Percentiles rank a stretch among this genome's conserved stretches.
Conservation (phyloP, 495 filamentous ascomycete species). For the Platismatia glauca region DNA sequence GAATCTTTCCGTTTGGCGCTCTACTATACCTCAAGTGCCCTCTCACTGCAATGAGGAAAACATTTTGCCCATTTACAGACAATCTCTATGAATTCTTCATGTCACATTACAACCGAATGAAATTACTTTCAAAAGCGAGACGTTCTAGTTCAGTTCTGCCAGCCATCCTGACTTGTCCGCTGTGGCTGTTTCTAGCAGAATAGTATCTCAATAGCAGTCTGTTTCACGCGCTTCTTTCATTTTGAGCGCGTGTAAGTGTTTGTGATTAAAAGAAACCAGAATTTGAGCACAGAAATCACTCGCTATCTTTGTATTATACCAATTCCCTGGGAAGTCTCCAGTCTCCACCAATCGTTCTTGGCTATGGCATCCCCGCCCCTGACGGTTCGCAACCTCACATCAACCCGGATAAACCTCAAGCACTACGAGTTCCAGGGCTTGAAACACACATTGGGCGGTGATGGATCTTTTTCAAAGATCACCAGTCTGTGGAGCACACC, state of each 20-base stretch:
- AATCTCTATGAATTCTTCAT: too few species aligned
- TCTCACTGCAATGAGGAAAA: too few species aligned
- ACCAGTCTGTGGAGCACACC: slow-evolving; percentile 33
- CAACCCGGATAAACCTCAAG: slow-evolving; percentile 63
- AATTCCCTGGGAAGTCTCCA: too few species aligned
- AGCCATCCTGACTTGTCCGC: not conserved
- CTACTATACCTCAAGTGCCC: too few species aligned
- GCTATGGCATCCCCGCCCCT: slow-evolving; percentile 33
- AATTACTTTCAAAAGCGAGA: too few species aligned
- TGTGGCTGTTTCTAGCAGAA: not conserved
- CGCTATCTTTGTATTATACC: not conserved
- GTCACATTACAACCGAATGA: too few species aligned
- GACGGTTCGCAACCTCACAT: slow-evolving; percentile 81
- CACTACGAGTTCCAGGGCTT: slow-evolving; percentile 50
- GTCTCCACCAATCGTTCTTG: not conserved
- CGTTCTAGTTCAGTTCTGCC: too few species aligned
- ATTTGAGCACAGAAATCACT: not conserved
- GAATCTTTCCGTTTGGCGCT: slow-evolving; percentile 3
- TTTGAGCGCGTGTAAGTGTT: not conserved
- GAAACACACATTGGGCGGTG: slow-evolving; percentile 19
- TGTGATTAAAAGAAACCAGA: not conserved
- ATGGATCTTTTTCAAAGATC: slow-evolving; percentile 37
- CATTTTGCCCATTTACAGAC: too few species aligned
- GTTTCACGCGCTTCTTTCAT: not conserved
- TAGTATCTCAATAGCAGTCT: not conserved